A percentile compares a stretch with the other conserved stretches of the same genome.
Evolutionary conservation across 257 asterid species (phyloP).

Genomic region (Nicotiana attenuata): DNA sequence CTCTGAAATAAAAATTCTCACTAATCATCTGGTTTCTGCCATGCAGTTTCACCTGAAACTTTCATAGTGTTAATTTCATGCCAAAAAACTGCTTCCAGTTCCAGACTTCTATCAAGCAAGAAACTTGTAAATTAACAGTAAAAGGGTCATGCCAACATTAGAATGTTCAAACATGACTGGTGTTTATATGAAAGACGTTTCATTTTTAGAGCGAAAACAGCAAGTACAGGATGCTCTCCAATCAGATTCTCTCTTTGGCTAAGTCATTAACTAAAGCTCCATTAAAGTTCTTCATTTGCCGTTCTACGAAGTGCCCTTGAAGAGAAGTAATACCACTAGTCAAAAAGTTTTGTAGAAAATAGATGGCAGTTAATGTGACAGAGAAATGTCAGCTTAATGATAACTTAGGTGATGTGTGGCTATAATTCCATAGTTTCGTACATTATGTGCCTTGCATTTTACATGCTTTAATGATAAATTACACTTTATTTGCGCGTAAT

Average conservation of each 20-base stretch:
- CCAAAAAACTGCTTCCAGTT: slow-evolving; percentile 12
- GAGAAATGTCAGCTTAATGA: not conserved
- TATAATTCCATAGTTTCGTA: too few relatives aligned
- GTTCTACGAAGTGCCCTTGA: not conserved
- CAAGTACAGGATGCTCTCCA: not conserved
- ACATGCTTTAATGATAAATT: too few relatives aligned
- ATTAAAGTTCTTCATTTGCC: not conserved
- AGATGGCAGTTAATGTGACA: not conserved
- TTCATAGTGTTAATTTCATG: slow-evolving; percentile 11
- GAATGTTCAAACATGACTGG: not conserved
- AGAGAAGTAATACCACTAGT: not conserved
- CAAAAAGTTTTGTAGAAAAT: not conserved
- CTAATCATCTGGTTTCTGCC: slow-evolving; percentile 62
- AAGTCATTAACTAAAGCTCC: not conserved
- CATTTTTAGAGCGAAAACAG: not conserved
- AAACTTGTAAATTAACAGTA: not conserved
- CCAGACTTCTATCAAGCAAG: slow-evolving; percentile 13
- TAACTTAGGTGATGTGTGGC: too few relatives aligned
- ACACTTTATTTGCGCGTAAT: too few relatives aligned
- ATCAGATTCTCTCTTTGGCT: not conserved
- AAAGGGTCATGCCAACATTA: not conserved
- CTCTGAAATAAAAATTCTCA: slow-evolving; percentile 56
- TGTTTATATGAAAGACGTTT: not conserved
- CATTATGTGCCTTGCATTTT: too few relatives aligned
- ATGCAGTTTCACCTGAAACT: slow-evolving; percentile 67